Percentiles rank a stretch among this genome's conserved stretches.
These are phyloP conservation scores for Clavulina sp. DNA, from an alignment of 768 basidiomycete species.

Conservation along the genomic window DNA sequence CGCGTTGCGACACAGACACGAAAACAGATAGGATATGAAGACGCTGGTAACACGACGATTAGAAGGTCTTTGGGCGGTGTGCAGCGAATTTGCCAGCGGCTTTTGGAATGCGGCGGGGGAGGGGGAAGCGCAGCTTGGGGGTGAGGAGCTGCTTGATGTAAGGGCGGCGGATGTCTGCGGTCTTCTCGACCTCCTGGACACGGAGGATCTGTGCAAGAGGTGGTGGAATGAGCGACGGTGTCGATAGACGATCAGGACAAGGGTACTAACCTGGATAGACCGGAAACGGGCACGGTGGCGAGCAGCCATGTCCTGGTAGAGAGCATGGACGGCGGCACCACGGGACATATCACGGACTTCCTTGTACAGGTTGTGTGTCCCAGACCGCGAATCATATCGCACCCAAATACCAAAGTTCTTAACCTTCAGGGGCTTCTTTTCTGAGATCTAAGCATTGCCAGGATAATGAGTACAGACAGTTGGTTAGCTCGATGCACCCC, in stretches of 20 bases:
- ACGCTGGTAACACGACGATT: too few relatives aligned
- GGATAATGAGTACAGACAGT: too few relatives aligned
- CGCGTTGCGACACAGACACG: too few relatives aligned
- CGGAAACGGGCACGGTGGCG: slow-evolving; percentile 98
- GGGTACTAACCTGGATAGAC: slow-evolving; percentile 71
- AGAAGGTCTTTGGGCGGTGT: slow-evolving; percentile 58
- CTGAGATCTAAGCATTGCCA: slow-evolving; percentile 61
- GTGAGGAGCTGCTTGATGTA: slow-evolving; percentile 94
- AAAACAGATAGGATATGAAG: too few relatives aligned
- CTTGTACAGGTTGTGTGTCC: slow-evolving; percentile 99
- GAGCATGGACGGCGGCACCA: slow-evolving; percentile 83
- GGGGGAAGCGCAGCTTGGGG: slow-evolving; percentile 90
- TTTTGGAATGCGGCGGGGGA: slow-evolving; percentile 77
- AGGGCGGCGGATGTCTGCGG: slow-evolving; percentile 79
- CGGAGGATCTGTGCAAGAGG: slow-evolving; percentile 67
- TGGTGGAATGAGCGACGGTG: background rate
- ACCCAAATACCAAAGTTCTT: slow-evolving; percentile 99
- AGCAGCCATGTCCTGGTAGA: slow-evolving; percentile 99
- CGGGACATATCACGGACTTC: slow-evolving; percentile 85
- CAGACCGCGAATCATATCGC: slow-evolving; percentile 97
- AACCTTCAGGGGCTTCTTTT: slow-evolving; percentile 94
- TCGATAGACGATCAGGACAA: background rate
- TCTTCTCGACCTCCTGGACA: slow-evolving; percentile 88
- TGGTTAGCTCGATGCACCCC: too few relatives aligned
- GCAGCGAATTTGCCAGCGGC: slow-evolving; percentile 67